Evolutionary conservation across 192 early-diverging fungal species (phyloP).

Genomic region (Coemansia sp.): DNA sequence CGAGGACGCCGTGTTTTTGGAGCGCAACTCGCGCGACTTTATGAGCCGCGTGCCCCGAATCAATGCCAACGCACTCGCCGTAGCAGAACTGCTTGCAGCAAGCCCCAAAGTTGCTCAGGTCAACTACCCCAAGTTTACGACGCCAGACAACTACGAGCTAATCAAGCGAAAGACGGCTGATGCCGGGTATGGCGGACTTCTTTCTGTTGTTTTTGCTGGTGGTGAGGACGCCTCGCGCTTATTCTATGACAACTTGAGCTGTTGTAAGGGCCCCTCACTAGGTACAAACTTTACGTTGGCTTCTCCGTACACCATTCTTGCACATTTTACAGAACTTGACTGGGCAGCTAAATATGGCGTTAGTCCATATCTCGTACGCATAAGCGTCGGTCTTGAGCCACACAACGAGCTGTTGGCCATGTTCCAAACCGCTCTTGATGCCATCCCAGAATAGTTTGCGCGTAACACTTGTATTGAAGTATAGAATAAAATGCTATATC

Average conservation of each 20-base stretch:
- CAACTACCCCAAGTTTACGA: constrained; percentile 83
- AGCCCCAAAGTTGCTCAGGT: constrained; percentile 71
- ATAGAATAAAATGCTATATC: too few species aligned
- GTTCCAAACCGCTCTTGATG: constrained; percentile 74
- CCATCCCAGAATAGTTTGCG: constrained; percentile 14
- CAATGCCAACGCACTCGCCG: constrained; percentile 75
- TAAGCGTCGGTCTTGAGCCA: constrained; percentile 89
- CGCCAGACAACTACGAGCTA: constrained; percentile 64
- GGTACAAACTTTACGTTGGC: constrained; percentile 97
- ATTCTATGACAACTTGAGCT: constrained; percentile 80
- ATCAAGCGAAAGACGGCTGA: constrained; percentile 52
- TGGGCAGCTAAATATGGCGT: constrained; percentile 89
- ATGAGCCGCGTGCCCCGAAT: constrained; percentile 67
- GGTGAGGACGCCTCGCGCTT: constrained; percentile 51
- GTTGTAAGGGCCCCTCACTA: constrained; percentile 92
- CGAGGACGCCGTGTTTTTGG: constrained; percentile 93
- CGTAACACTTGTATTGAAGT: too few species aligned
- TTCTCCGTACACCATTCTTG: constrained; percentile 93
- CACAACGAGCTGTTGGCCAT: constrained; percentile 61
- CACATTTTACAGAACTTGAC: constrained; percentile 90
- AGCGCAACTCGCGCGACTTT: constrained; percentile 91
- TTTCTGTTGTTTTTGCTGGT: constrained; percentile 71
- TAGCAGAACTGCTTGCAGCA: constrained; percentile 65
- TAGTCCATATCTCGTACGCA: constrained; percentile 67
- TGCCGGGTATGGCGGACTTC: constrained; percentile 84